Evolutionary conservation across 768 basidiomycete genomes (phyloP), one percentile per base, ranked within the genome.

Genomic region (Tylopilus felleus): DNA sequence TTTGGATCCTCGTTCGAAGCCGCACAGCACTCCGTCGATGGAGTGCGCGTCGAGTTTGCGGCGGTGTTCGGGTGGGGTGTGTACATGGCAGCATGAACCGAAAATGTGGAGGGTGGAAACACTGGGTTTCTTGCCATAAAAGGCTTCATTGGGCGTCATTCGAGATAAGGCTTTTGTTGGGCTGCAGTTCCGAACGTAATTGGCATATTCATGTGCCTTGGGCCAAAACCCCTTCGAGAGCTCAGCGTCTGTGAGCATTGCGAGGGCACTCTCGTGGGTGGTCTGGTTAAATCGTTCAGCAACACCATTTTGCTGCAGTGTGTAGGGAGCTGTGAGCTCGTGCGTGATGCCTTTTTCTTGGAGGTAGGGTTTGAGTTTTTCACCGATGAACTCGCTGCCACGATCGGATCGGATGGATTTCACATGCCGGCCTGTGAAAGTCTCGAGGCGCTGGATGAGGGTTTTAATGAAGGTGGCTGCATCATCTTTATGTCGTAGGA

Each of bases 221-320:
- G 28, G 28, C 28, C 28, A 28, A 28, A 28, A 28, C 28, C 28
- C 41, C 4, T 57, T 43, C 0, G 62, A 59, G 4, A 70, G 40
- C 0, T 56, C 40, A 16, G 58, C 49, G 16, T 56, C 62, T 22
- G 63, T 55, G 2, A 70, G 56, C 56, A 67, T 64, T 0, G 69
- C 61, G 1, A 64, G 60, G 0, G 59, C 63, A 27, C 55, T 47
- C 13, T 70, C 61, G 13, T 65, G 50, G 1, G 65, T 50, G 0
- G 67, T 71, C 2, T 66, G 60, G 31, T 71, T 71, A 10, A 66
- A 61, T 0, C 63, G 40, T 16, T 47, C 31, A 21, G 45, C 45
- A 6, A 47, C 8, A 4, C 45, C 31, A 8, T 47, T 47, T 22
- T 47, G 29, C 9, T 47, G 45, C 2, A 12, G 45, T 31, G 45